Evolutionary conservation across 1,284 basidiomycete genomes (phyloP).

Genomic region (Xanthoconium separans): DNA sequence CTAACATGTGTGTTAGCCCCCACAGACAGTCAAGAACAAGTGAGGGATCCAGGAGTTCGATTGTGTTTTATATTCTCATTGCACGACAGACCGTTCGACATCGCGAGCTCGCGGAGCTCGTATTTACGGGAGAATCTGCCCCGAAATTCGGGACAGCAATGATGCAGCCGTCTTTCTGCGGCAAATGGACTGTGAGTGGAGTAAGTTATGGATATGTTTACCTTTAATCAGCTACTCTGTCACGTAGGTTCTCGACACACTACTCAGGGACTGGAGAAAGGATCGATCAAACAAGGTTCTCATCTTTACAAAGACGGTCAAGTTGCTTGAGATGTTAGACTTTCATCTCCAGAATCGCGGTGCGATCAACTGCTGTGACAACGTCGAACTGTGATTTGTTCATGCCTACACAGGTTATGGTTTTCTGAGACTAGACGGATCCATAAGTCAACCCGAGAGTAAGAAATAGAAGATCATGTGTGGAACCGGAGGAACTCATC

Average conservation of each 20-base stretch:
- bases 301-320: constrained; percentile 85
- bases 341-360: constrained; percentile 61
- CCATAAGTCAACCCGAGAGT: constrained; percentile 64
- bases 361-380: constrained; percentile 23
- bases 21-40: constrained; percentile 64
- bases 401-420: constrained; percentile 46
- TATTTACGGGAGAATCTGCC: constrained; percentile 51
- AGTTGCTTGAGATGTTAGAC: constrained; percentile 77
- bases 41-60: constrained; percentile 20
- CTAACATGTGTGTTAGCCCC: constrained; percentile 43
- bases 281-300: constrained; percentile 73
- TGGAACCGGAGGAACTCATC: constrained; percentile 10
- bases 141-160: constrained; percentile 65
- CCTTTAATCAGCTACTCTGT: background rate
- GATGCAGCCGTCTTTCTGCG: constrained; percentile 66
- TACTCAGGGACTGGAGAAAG: constrained; percentile 65
- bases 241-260: constrained; percentile 58
- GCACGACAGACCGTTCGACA: constrained; percentile 50
- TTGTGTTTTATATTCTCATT: constrained; percentile 5
- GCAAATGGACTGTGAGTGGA: constrained; percentile 74
- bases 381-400: background rate
- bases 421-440: constrained; percentile 75
- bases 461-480: constrained; percentile 24
- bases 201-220: background rate
- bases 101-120: constrained; percentile 54